Conservation (phyloP, 257 asterid species). For the Ophiorrhiza pumila region DNA sequence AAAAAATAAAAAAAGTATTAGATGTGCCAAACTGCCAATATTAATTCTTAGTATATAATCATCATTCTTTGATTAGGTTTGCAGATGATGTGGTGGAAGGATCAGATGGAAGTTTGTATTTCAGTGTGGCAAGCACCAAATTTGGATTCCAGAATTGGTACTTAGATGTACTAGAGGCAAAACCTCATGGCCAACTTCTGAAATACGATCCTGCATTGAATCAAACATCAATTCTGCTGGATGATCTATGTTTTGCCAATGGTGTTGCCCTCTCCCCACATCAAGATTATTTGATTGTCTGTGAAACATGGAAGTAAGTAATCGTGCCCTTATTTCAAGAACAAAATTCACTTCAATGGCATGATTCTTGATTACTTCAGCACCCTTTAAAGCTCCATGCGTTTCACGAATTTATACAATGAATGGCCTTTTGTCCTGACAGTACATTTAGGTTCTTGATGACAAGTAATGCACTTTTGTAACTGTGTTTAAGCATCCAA, state of each 20-base stretch:
- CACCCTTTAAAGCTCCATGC: background rate
- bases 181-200: constrained; percentile 60
- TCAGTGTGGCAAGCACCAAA: constrained; percentile 60
- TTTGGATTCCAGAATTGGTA: constrained; percentile 36
- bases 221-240: constrained; percentile 38
- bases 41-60: background rate
- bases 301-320: constrained; percentile 69
- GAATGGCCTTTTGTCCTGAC: background rate
- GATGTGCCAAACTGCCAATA: background rate
- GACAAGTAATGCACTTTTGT: constrained; percentile 4
- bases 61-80: constrained; percentile 29
- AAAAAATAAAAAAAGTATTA: too few relatives aligned
- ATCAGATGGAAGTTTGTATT: constrained; percentile 59
- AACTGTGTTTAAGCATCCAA: background rate
- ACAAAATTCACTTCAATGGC: background rate
- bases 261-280: constrained; percentile 57
- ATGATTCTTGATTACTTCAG: background rate
- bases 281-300: constrained; percentile 55
- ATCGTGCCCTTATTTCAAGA: too few relatives aligned
- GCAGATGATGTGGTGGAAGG: constrained; percentile 68
- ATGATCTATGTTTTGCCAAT: constrained; percentile 53
- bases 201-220: constrained; percentile 40
- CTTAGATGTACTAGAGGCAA: constrained; percentile 54
- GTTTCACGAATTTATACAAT: background rate
- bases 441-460: background rate